Percentiles rank a stretch among this genome's conserved stretches.
phyloP scores from a whole-genome alignment of 495 filamentous ascomycete species.

The Podospora anserina region DNA sequence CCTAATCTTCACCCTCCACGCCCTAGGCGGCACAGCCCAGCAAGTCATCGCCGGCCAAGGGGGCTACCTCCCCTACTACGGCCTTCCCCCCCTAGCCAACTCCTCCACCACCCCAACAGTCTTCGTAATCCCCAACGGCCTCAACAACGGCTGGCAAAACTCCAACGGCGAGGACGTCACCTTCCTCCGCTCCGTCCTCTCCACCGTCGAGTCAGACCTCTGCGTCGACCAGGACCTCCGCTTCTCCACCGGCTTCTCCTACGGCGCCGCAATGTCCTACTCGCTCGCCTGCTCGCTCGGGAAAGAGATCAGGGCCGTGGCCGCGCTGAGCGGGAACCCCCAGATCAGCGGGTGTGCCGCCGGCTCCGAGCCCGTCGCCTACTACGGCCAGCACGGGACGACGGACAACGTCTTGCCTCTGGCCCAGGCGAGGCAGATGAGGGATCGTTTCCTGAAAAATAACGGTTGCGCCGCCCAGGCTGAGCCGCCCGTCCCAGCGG shows the following conservation, averaged over 20 bases:
- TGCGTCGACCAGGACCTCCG: slow-evolving; percentile 42
- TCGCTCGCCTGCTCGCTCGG: slow-evolving; percentile 41
- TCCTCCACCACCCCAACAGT: slow-evolving; percentile 27
- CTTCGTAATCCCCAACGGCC: slow-evolving; percentile 43
- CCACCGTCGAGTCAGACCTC: slow-evolving; percentile 36
- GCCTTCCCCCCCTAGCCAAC: slow-evolving; percentile 34
- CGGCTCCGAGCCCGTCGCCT: slow-evolving; percentile 42
- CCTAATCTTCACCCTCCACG: slow-evolving; percentile 44
- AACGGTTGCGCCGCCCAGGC: slow-evolving; percentile 33
- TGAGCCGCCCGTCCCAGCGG: slow-evolving; percentile 10
- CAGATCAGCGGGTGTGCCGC: slow-evolving; percentile 41
- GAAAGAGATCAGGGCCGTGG: slow-evolving; percentile 42
- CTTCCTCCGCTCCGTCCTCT: slow-evolving; percentile 36
- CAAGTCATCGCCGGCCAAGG: slow-evolving; percentile 35
- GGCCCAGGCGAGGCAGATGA: slow-evolving; percentile 33
- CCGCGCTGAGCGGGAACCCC: slow-evolving; percentile 36
- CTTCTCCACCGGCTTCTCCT: slow-evolving; percentile 47
- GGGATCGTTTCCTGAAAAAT: slow-evolving; percentile 40
- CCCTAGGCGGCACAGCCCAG: slow-evolving; percentile 36
- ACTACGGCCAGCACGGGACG: slow-evolving; percentile 44
- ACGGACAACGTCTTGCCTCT: slow-evolving; percentile 40
- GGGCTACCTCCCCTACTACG: slow-evolving; percentile 38
- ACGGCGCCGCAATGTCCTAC: slow-evolving; percentile 48
- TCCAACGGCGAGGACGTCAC: slow-evolving; percentile 41
- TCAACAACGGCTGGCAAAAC: slow-evolving; percentile 47